Base-by-base conservation (phyloP, 108 stramenopile species). In the Fistulifera solaris region DNA sequence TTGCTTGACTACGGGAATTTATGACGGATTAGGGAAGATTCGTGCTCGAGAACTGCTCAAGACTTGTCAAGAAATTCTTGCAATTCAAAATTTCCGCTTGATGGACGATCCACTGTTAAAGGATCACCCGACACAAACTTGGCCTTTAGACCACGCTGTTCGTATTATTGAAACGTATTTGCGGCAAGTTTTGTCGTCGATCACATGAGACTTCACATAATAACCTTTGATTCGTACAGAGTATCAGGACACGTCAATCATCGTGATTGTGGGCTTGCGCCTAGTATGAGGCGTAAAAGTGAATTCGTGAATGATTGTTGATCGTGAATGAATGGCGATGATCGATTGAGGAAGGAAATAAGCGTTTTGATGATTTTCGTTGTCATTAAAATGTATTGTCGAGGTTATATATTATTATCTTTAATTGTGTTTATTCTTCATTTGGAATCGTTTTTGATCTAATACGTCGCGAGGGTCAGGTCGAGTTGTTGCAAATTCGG, bases 181-280 rank as follows among this genome's bases (percentile, higher is more conserved):
- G 19, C 44, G 11, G 3, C 16, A 45, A 17, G 11, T 19, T 4
- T 5, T 6, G 11, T 45, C 6, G 21, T 45, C 19, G 6, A 45
- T n/a, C n/a, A n/a, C 25, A 12, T 47, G 23, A 28, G n/a, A 38
- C 43, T 16, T 70, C 40, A 11, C 21, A 51, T 58, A 1, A 38
- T 87, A 2, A 91, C 89, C 18, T 91, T 91, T 67, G 89, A 91
- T 51, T 14, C 63, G 10, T 38, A 43, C 1, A 85, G 89, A 22
- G 81, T 91, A 11, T 87, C 85, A 8, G 79, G 82, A 5, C 89
- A 91, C 68, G 64, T 77, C 28, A 91, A 91, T 75, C 89, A 91
- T 57, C 65, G 68, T n/a, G n/a, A n/a, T n/a, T n/a, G n/a, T n/a
- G n/a, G n/a, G n/a, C n/a, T n/a, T n/a, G n/a, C n/a, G n/a, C n/a